Conservation (phyloP, 2,329 filamentous ascomycete genomes). For the Sporothrix phasma region DNA sequence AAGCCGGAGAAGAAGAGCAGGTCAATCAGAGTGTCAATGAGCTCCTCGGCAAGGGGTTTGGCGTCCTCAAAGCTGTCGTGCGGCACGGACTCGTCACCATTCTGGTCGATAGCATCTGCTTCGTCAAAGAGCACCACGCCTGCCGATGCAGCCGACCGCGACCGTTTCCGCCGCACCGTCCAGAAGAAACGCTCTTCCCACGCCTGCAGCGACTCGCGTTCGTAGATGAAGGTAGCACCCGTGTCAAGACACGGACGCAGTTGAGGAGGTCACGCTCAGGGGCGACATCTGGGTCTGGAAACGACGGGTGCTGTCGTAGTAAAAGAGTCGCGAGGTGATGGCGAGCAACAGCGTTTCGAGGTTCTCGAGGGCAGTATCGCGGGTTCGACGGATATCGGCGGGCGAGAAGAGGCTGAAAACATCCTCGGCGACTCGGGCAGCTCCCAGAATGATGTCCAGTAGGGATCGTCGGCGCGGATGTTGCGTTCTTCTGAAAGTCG, state of each 20-base stretch:
- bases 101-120: conserved; percentile 27
- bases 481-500: conserved; percentile 82
- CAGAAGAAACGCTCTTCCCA: conserved; percentile 97
- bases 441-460: conserved; percentile 98
- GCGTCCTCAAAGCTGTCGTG: conserved; percentile 55
- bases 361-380: conserved; percentile 76
- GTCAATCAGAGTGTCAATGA: conserved; percentile 82
- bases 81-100: background rate
- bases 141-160: conserved; percentile 53
- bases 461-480: conserved; percentile 78
- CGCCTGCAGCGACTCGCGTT: conserved; percentile 66
- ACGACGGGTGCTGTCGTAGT: conserved; percentile 79
- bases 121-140: conserved; percentile 81
- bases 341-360: conserved; percentile 81
- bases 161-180: conserved; percentile 62
- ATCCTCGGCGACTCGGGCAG: conserved; percentile 89
- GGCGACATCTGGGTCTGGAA: conserved; percentile 76
- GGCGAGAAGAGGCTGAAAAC: conserved; percentile 93
- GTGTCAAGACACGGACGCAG: conserved; percentile 83
- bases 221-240: conserved; percentile 88
- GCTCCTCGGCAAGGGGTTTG: conserved; percentile 82
- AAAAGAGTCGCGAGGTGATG: conserved; percentile 70
- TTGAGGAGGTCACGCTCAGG: conserved; percentile 86
- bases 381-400: conserved; percentile 75
- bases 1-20: conserved; percentile 87